Conservation (phyloP, 208 protist genomes). For the Trypanosoma vivax region DNA sequence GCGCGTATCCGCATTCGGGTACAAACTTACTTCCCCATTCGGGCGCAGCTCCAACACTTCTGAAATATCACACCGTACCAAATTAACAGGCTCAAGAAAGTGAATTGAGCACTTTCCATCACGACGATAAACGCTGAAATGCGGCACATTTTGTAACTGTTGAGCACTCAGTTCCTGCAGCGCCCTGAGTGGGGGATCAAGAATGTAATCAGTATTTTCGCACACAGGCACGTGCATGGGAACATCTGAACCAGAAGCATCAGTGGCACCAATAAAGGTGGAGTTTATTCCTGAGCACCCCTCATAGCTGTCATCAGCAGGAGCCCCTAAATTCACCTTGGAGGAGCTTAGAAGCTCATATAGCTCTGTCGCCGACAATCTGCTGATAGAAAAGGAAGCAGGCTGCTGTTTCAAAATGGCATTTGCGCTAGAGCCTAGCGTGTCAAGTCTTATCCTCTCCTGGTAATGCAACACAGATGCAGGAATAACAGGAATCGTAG, state of each 20-base stretch:
- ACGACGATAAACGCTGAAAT: constrained; percentile 47
- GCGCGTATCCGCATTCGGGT: constrained; percentile 29
- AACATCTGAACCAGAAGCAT: constrained; percentile 1
- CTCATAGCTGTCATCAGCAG: constrained; percentile 2
- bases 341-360: constrained; percentile 44
- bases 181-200: constrained; percentile 46
- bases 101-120: constrained; percentile 56
- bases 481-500: constrained; percentile 10
- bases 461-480: constrained; percentile 14
- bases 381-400: constrained; percentile 36
- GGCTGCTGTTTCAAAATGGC: constrained; percentile 24
- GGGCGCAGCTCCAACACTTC: constrained; percentile 41
- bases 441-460: constrained; percentile 8
- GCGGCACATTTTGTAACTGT: constrained; percentile 40
- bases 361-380: constrained; percentile 49
- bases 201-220: constrained; percentile 43
- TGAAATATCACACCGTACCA: constrained; percentile 60
- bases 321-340: constrained; percentile 19
- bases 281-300: not conserved
- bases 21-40: constrained; percentile 61
- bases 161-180: constrained; percentile 35
- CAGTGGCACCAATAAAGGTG: not conserved
- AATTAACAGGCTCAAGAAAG: constrained; percentile 80
- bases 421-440: not conserved
- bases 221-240: constrained; percentile 45